Evolutionary conservation across 305 asterid species (phyloP).

Genomic region (Stenogyne calaminthoides): DNA sequence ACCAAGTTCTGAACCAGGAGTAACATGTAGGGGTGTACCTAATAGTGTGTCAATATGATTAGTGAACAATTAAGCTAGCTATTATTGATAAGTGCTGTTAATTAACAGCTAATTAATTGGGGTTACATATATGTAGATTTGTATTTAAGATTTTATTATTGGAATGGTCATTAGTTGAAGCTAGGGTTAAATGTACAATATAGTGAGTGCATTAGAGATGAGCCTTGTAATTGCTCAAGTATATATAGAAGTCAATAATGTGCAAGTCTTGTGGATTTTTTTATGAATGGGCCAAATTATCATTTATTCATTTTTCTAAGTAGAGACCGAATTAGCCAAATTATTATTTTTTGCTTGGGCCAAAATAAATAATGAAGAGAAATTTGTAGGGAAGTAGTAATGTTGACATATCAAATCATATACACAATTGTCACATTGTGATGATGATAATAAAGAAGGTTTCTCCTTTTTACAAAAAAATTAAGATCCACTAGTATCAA

Average conservation of each 20-base stretch:
- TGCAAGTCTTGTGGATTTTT: slow-evolving; percentile 1
- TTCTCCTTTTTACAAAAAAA: neutral
- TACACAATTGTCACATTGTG: too few species aligned
- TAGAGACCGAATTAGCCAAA: neutral
- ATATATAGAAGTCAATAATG: slow-evolving; percentile 16
- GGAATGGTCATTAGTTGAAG: slow-evolving; percentile 7
- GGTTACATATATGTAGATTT: slow-evolving; percentile 33
- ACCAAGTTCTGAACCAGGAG: slow-evolving; percentile 87
- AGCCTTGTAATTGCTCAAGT: slow-evolving; percentile 36
- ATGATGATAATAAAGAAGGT: neutral
- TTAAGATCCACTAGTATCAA: neutral
- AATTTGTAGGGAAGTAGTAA: neutral
- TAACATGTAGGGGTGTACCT: slow-evolving; percentile 91
- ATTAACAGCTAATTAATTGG: slow-evolving; percentile 21
- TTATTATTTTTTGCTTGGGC: too few species aligned
- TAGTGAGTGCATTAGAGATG: slow-evolving; percentile 18
- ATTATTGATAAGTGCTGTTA: slow-evolving; percentile 7
- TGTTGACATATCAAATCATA: neutral
- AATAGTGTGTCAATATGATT: slow-evolving; percentile 85
- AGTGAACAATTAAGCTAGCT: slow-evolving; percentile 15
- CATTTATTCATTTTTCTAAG: neutral
- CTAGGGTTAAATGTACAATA: slow-evolving; percentile 24
- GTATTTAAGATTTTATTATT: slow-evolving; percentile 26
- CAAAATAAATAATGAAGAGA: neutral
- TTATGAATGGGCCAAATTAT: neutral